A percentile compares a stretch with the other conserved stretches of the same genome.
Conservation (phyloP, 257 asterid genomes). For the Primulina huaijiensis region DNA sequence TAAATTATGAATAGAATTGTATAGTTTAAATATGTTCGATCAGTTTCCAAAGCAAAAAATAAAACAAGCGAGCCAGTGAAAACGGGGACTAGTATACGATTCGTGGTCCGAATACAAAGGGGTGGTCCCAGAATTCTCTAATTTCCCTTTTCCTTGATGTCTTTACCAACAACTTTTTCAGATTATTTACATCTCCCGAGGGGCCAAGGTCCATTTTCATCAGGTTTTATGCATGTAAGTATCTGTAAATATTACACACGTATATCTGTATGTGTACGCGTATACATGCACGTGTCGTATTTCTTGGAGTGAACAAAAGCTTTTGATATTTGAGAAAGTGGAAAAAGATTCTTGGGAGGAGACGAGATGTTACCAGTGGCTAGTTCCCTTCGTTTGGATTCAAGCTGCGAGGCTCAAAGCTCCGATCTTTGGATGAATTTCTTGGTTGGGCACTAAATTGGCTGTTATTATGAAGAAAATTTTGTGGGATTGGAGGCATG, state of each 20-base stretch:
- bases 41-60: too few relatives aligned
- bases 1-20: too few relatives aligned
- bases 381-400: conserved; percentile 29
- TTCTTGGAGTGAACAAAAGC: conserved; percentile 7
- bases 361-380: conserved; percentile 27
- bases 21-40: too few relatives aligned
- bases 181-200: conserved; percentile 4
- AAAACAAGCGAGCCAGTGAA: too few relatives aligned
- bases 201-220: conserved; percentile 33
- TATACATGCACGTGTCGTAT: conserved; percentile 22
- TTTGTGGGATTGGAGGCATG: conserved; percentile 42
- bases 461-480: conserved; percentile 30
- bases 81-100: too few relatives aligned
- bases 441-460: not conserved
- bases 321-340: conserved; percentile 11
- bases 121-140: too few relatives aligned
- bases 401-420: conserved; percentile 27
- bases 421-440: conserved; percentile 29
- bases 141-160: conserved; percentile 1
- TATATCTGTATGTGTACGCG: not conserved
- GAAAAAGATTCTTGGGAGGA: conserved; percentile 5
- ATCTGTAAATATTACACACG: not conserved
- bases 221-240: conserved; percentile 1
- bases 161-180: conserved; percentile 30
- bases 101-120: too few relatives aligned